A percentile compares a stretch with the other conserved stretches of the same genome.
These are phyloP conservation scores for Hyphodiscus sp. DNA, from an alignment of 2,329 filamentous ascomycete species.

Conservation along the genomic window DNA sequence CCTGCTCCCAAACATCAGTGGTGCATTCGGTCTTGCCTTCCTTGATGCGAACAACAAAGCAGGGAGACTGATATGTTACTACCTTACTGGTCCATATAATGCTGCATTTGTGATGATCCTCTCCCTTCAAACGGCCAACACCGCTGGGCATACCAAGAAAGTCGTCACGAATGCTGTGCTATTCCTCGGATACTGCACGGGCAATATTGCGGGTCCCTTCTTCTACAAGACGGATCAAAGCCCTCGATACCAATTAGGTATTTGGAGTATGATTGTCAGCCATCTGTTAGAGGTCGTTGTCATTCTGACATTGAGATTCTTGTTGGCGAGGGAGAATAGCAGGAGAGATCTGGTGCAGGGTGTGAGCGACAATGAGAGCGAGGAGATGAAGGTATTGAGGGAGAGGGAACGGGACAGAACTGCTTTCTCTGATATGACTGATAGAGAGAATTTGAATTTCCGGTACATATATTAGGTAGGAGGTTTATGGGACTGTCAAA, in stretches of 20 bases:
- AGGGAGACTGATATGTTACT: conserved; percentile 43
- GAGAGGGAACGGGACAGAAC: conserved; percentile 30
- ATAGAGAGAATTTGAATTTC: conserved; percentile 20
- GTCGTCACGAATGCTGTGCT: conserved; percentile 38
- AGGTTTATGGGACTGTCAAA: too few relatives aligned
- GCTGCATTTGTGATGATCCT: conserved; percentile 28
- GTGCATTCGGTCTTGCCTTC: conserved; percentile 46
- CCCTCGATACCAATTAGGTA: conserved; percentile 16
- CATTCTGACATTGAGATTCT: conserved; percentile 34
- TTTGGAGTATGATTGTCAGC: conserved; percentile 36
- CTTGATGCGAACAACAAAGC: conserved; percentile 33
- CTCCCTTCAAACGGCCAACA: conserved; percentile 49
- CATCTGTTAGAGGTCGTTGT: conserved; percentile 35
- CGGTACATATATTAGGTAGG: too few relatives aligned
- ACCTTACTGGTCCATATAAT: conserved; percentile 30
- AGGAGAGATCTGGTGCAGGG: conserved; percentile 26
- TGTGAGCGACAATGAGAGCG: background rate
- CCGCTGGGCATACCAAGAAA: conserved; percentile 45
- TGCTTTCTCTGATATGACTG: conserved; percentile 20
- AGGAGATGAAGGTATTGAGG: background rate
- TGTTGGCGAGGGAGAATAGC: conserved; percentile 36
- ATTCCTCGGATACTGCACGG: conserved; percentile 41
- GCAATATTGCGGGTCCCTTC: conserved; percentile 40
- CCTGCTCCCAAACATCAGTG: conserved; percentile 45
- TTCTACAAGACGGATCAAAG: conserved; percentile 12